Evolutionary conservation across 495 filamentous ascomycete genomes (phyloP), one percentile per base, ranked within the genome.

Genomic region (Penicillium riverlandense): DNA sequence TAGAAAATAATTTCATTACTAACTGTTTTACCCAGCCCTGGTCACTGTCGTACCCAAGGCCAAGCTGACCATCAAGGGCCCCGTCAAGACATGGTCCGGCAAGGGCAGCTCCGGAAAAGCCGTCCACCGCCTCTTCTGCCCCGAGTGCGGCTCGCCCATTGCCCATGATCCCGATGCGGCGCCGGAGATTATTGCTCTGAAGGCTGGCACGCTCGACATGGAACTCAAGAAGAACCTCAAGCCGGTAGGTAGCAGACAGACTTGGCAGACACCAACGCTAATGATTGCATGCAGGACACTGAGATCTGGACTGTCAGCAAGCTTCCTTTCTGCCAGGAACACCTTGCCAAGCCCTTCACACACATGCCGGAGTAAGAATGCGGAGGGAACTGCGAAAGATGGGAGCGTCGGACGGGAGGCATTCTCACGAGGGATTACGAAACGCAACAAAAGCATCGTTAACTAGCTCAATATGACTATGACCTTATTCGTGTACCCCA

Each of bases 281-380:
- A 22, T 22, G 22, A 22, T 22, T 3, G 4, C 22, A 22, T 22
- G 15, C 46, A 78, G 79, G 75, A 80, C 54, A 79, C 76, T 56
- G 81, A 85, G 64, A 84, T 85, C 66, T 85, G 81, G 81, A 78
- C 75, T 27, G 73, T 65, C 48, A 55, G 74, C 72, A 85, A 85
- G 72, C 71, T 85, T 42, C 79, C 81, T 31, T 84, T 83, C 71
- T 81, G 79, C 66, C 64, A 75, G 69, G 80, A 85, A 67, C 55
- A 76, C 42, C 67, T 85, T 46, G 77, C 58, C 5, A 70, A 82
- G 47, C 67, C 79, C 4, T 82, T 82, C 60, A 47, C 74, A 62
- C 62, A 77, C 47, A 84, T 84, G 80, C 80, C 80, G 9, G 32
- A 76, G 59, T 80, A 71, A 66, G 52, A 11, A 11, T 7, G 22